Conservation (phyloP, 108 stramenopile species). For the Cyclostephanos invisitatus region DNA sequence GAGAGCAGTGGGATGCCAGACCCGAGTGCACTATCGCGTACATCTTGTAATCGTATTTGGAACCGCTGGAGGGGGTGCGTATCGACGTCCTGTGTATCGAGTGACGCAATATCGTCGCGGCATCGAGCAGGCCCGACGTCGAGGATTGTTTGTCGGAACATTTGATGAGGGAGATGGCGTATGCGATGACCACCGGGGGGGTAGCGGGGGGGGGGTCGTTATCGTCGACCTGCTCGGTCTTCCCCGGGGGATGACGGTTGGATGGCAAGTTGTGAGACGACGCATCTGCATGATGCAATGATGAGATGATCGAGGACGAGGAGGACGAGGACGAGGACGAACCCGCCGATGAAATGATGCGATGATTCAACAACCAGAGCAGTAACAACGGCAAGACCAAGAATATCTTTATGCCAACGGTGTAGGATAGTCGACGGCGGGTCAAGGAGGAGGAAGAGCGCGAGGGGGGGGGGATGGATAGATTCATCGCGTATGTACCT, state of each 20-base stretch:
- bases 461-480: background rate
- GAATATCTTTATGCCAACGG: background rate
- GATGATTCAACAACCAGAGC: background rate
- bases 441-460: background rate
- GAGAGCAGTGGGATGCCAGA: conserved; percentile 27
- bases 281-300: no score
- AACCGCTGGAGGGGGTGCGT: conserved; percentile 22
- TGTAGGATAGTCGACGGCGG: background rate
- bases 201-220: background rate
- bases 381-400: background rate
- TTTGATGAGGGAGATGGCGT: conserved; percentile 57
- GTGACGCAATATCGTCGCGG: conserved; percentile 49
- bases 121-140: conserved; percentile 51
- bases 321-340: background rate
- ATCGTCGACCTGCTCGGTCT: no score
- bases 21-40: conserved; percentile 44
- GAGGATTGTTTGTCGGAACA: conserved; percentile 45
- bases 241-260: no score
- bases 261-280: no score
- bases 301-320: no score
- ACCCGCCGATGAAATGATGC: no score
- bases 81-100: conserved; percentile 44
- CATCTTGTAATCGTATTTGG: conserved; percentile 53
- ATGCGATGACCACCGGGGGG: conserved; percentile 34
- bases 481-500: no score